A percentile compares a stretch with the other conserved stretches of the same genome.
These are phyloP conservation scores for Suillus hirtellus DNA, from an alignment of 768 basidiomycete genomes.

Conservation along the genomic window DNA sequence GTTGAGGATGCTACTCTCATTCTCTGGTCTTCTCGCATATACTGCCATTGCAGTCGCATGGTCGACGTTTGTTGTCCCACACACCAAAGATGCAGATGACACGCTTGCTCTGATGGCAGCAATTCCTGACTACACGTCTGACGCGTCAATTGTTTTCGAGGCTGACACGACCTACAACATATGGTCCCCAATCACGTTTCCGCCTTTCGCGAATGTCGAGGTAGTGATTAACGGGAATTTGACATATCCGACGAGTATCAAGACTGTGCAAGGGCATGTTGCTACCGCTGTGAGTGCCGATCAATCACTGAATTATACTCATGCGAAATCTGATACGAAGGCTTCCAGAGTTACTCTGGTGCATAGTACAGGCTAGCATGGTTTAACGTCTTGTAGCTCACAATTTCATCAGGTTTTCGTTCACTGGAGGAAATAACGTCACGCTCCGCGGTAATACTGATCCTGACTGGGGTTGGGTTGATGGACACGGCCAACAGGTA, in stretches of 20 bases:
- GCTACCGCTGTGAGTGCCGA: constrained; percentile 40
- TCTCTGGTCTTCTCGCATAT: constrained; percentile 47
- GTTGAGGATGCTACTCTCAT: constrained; percentile 34
- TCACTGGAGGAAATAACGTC: constrained; percentile 56
- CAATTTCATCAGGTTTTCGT: constrained; percentile 45
- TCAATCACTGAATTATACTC: not conserved
- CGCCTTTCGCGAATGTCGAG: constrained; percentile 55
- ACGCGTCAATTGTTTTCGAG: constrained; percentile 58
- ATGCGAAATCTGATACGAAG: constrained; percentile 6
- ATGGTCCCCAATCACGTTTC: constrained; percentile 59
- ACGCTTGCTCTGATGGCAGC: constrained; percentile 48
- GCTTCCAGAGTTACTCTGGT: constrained; percentile 42
- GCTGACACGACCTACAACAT: constrained; percentile 61
- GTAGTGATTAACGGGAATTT: constrained; percentile 58
- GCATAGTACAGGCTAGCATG: constrained; percentile 36
- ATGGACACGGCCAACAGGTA: constrained; percentile 58
- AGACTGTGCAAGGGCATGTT: constrained; percentile 50
- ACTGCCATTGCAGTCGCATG: constrained; percentile 36
- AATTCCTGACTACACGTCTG: constrained; percentile 37
- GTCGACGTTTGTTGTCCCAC: constrained; percentile 54
- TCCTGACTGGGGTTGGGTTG: constrained; percentile 65
- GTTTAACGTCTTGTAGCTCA: not conserved
- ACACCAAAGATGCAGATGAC: constrained; percentile 49
- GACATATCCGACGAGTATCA: constrained; percentile 53
- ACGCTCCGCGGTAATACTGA: constrained; percentile 56